phyloP scores from a whole-genome alignment of 345 rosid genomes.

The Citrus australasica region DNA sequence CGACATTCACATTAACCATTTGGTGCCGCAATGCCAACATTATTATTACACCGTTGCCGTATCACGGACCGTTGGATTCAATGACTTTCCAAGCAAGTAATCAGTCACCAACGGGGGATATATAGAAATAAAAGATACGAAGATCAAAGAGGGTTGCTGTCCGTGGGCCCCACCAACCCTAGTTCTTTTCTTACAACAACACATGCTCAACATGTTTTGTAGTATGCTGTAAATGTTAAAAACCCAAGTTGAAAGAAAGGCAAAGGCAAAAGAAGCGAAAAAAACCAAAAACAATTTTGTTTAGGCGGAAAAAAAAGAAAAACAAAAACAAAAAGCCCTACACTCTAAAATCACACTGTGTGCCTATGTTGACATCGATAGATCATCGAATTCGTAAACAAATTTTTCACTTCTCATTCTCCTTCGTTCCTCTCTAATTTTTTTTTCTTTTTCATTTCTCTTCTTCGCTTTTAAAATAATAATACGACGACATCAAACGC shows the following conservation, averaged over 20 bases:
- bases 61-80: too few relatives aligned
- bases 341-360: not conserved
- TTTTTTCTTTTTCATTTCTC: not conserved
- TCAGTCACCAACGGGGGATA: too few relatives aligned
- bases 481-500: not conserved
- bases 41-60: too few relatives aligned
- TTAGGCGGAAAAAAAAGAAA: too few relatives aligned
- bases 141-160: too few relatives aligned
- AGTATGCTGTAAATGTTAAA: not conserved
- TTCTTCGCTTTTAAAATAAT: not conserved
- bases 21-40: too few relatives aligned
- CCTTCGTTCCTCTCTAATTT: not conserved
- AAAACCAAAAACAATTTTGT: too few relatives aligned
- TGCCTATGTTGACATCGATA: not conserved
- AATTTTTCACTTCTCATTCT: not conserved
- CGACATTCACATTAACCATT: too few relatives aligned
- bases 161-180: not conserved
- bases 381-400: not conserved
- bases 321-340: constrained; percentile 21
- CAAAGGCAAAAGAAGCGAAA: not conserved
- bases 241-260: not conserved
- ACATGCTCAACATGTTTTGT: not conserved
- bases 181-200: not conserved
- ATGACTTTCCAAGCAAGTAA: too few relatives aligned
- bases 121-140: too few relatives aligned